Conservation (phyloP, 2,329 filamentous ascomycete genomes). For the Fusarium pseudocircinatum region DNA sequence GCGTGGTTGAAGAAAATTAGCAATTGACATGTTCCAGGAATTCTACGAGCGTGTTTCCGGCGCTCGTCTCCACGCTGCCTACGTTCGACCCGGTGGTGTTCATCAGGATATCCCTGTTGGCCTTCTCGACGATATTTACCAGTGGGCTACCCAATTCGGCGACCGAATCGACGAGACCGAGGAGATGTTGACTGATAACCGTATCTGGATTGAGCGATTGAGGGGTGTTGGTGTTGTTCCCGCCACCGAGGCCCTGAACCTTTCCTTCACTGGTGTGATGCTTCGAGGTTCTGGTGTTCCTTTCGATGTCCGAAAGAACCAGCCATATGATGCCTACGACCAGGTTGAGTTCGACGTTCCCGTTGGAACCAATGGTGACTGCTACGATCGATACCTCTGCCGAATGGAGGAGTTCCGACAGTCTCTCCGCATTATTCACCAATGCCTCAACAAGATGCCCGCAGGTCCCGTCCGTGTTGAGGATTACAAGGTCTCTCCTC, state of each 20-base stretch:
- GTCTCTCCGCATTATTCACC: conserved; percentile 96
- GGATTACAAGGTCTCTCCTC: conserved; percentile 98
- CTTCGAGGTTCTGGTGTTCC: conserved; percentile 95
- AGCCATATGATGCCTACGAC: conserved; percentile 97
- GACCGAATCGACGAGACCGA: conserved; percentile 99
- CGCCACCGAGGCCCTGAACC: conserved; percentile 94
- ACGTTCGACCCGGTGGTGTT: conserved; percentile 95
- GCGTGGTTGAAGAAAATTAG: not conserved
- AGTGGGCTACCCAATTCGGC: conserved; percentile 98
- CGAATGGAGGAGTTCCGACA: conserved; percentile 99
- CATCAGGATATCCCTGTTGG: conserved; percentile 94
- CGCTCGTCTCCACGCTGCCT: conserved; percentile 95
- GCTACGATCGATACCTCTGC: conserved; percentile 98
- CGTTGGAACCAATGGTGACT: conserved; percentile 96
- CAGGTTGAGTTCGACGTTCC: conserved; percentile 98
- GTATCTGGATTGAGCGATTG: conserved; percentile 96
- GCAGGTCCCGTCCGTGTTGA: conserved; percentile 92
- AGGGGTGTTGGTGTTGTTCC: conserved; percentile 91
- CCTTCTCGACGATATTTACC: conserved; percentile 97
- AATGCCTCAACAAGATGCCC: conserved; percentile 99
- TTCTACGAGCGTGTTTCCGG: conserved; percentile 99
- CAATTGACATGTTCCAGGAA: conserved; percentile 69
- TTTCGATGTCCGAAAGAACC: conserved; percentile 95
- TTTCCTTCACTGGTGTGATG: conserved; percentile 97
- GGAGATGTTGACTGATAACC: conserved; percentile 98